Conservation (phyloP, 768 basidiomycete genomes). For the Lentinula sp. region DNA sequence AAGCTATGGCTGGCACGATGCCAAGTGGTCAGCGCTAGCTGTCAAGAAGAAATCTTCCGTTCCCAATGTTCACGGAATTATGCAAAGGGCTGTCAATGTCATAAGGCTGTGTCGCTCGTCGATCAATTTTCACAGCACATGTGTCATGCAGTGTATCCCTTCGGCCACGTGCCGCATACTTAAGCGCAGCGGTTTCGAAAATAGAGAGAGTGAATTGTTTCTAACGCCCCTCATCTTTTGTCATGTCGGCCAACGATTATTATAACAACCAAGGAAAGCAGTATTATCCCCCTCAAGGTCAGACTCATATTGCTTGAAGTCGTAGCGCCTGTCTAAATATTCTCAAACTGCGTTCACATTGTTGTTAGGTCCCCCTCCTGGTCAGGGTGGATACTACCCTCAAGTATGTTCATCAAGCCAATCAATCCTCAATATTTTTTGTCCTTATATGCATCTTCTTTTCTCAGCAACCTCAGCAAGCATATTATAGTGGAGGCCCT, state of each 20-base stretch:
- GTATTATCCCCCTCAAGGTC: constrained; percentile 52
- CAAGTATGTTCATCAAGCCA: constrained; percentile 25
- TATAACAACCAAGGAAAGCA: constrained; percentile 45
- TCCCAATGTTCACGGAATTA: no score
- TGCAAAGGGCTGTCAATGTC: no score
- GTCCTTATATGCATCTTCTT: background rate
- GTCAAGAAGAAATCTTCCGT: no score
- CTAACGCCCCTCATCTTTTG: background rate
- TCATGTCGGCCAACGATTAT: constrained; percentile 74
- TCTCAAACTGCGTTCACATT: background rate
- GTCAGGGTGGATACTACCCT: constrained; percentile 69
- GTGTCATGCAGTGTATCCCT: background rate
- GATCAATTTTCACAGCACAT: no score
- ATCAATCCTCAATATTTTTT: background rate
- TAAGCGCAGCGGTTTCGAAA: background rate
- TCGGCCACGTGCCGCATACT: constrained; percentile 1
- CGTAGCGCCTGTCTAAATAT: no score
- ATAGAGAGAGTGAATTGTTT: background rate
- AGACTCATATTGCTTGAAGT: no score
- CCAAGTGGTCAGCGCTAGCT: no score
- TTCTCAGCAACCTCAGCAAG: constrained; percentile 60
- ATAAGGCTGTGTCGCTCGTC: background rate
- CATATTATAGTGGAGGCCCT: constrained; percentile 47
- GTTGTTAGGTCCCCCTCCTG: constrained; percentile 40
- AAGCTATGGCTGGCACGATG: no score